A percentile compares a stretch with the other conserved stretches of the same genome.
Evolutionary conservation across 345 rosid genomes (phyloP).

Genomic region (Lumnitzera littorea): DNA sequence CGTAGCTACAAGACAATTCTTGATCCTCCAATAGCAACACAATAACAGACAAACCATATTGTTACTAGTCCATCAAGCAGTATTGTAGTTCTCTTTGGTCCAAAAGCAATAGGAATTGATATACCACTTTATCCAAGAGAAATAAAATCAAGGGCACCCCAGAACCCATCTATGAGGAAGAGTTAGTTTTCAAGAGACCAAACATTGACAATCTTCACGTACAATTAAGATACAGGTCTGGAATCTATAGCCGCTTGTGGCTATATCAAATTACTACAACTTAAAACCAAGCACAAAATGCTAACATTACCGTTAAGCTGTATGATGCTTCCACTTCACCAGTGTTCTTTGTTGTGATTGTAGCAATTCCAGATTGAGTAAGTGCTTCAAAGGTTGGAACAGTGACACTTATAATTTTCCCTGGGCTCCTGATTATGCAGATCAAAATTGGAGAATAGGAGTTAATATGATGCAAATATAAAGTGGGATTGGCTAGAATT

Average conservation of each 20-base stretch:
- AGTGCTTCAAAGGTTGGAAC: conserved; percentile 88
- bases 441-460: conserved; percentile 4
- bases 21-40: too few relatives aligned
- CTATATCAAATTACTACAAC: background rate
- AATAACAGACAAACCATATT: background rate
- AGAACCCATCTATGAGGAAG: too few relatives aligned
- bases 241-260: background rate
- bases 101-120: too few relatives aligned
- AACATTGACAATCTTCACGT: too few relatives aligned
- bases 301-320: conserved; percentile 63
- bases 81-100: too few relatives aligned
- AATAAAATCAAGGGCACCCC: too few relatives aligned
- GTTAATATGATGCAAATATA: too few relatives aligned
- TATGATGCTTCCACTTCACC: conserved; percentile 95
- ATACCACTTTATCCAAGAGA: too few relatives aligned
- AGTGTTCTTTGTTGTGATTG: conserved; percentile 55
- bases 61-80: too few relatives aligned
- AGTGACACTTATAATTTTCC: conserved; percentile 57
- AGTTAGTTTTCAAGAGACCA: too few relatives aligned
- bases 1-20: too few relatives aligned
- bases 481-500: too few relatives aligned
- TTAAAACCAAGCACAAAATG: background rate
- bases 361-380: conserved; percentile 76
- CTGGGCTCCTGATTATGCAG: conserved; percentile 58
- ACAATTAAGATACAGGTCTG: background rate